Evolutionary conservation across 305 asterid species (phyloP).

Genomic region (Ilex paraguariensis): DNA sequence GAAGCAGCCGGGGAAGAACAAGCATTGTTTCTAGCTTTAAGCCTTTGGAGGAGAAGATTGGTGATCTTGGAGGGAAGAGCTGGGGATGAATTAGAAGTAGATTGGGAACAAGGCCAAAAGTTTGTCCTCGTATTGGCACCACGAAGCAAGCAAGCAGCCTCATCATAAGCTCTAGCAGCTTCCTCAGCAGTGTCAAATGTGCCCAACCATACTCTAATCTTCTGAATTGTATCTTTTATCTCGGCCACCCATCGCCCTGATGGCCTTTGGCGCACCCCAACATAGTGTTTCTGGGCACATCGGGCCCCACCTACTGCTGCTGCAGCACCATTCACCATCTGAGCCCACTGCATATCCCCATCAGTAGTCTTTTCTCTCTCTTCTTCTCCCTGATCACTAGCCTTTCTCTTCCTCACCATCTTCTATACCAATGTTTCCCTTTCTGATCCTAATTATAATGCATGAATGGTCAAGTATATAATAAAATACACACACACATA

Average conservation of each 20-base stretch:
- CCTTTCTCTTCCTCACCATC: not conserved
- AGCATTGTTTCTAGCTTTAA: not conserved
- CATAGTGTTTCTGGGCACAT: not conserved
- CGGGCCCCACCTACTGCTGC: not conserved
- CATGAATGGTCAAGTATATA: not conserved
- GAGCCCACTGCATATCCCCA: not conserved
- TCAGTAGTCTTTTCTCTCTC: not conserved
- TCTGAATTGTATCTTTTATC: not conserved
- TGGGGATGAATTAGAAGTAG: not conserved
- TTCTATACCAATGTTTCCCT: not conserved
- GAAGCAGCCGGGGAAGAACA: not conserved
- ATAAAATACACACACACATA: too few species aligned
- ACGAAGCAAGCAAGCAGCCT: constrained; percentile 2
- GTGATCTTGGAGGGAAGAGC: constrained; percentile 3
- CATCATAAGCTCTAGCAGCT: constrained; percentile 1
- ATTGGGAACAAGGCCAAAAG: not conserved
- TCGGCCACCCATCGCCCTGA: not conserved
- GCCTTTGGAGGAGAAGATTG: constrained; percentile 1
- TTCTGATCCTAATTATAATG: not conserved
- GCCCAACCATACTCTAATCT: not conserved
- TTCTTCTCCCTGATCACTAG: not conserved
- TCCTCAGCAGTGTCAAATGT: constrained; percentile 1
- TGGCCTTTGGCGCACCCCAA: not conserved
- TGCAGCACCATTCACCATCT: not conserved
- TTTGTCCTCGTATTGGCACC: not conserved